These are phyloP conservation scores for Tetradesmus obliquus DNA, from an alignment of 139 green algal species.

Conservation along the genomic window DNA sequence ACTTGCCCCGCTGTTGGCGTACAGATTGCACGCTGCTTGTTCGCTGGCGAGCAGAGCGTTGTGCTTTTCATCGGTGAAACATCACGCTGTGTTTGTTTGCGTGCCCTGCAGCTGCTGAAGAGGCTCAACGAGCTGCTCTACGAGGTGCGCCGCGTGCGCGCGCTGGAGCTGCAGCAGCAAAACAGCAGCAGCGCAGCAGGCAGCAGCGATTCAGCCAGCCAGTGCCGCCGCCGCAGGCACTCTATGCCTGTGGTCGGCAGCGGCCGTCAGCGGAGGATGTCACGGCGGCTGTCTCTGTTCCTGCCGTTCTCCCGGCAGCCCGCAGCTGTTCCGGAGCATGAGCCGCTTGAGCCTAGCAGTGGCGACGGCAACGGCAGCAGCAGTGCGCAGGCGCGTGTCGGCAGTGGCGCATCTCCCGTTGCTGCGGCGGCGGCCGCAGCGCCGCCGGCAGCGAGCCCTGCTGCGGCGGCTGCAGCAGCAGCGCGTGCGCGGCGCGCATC, in stretches of 20 bases:
- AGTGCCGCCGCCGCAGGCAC: neutral
- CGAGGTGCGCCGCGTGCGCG: neutral
- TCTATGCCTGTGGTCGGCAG: neutral
- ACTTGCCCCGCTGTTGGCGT: too few species aligned
- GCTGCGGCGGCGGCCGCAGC: neutral
- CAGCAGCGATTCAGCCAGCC: neutral
- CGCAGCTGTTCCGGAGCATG: conserved; percentile 10
- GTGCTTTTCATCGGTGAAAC: too few species aligned
- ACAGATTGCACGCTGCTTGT: neutral
- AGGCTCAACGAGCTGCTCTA: conserved; percentile 35
- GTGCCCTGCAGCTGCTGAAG: conserved; percentile 29
- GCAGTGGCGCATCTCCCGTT: too few species aligned
- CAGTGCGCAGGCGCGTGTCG: neutral
- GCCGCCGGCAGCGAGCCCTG: neutral
- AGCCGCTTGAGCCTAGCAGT: neutral
- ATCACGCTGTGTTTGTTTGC: too few species aligned
- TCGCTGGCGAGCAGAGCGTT: neutral
- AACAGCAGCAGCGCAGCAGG: neutral
- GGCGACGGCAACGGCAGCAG: neutral
- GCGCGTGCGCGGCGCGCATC: neutral
- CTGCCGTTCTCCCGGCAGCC: conserved; percentile 27
- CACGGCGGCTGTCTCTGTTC: conserved; percentile 38
- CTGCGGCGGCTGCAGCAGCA: neutral
- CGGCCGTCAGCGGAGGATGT: neutral
- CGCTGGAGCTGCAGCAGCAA: neutral